phyloP scores from a whole-genome alignment of 164 flowering plant species.

The Liriodendron chinense region DNA sequence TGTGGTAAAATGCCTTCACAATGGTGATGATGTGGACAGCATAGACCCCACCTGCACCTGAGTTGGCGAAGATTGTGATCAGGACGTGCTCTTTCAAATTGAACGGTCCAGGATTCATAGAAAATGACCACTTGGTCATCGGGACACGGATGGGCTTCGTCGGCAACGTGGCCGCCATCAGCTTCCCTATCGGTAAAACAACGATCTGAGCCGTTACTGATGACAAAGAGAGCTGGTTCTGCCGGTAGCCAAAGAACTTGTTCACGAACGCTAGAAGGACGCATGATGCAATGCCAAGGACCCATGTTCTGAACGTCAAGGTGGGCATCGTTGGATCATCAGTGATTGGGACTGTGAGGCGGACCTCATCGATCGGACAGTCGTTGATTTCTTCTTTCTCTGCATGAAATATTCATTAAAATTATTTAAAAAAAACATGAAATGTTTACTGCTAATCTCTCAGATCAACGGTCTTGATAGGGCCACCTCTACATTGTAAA shows the following conservation, averaged over 20 bases:
- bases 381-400: conserved; percentile 4
- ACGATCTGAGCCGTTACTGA: conserved; percentile 9
- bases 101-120: conserved; percentile 20
- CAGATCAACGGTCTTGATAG: no score
- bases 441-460: no score
- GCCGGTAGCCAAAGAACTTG: conserved; percentile 11
- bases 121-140: conserved; percentile 34
- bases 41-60: conserved; percentile 45
- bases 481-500: no score
- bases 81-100: conserved; percentile 13
- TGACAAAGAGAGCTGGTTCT: neutral
- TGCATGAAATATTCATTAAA: neutral
- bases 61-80: conserved; percentile 13
- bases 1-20: conserved; percentile 57
- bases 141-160: conserved; percentile 26
- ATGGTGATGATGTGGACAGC: conserved; percentile 53
- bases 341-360: conserved; percentile 11
- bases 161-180: conserved; percentile 61
- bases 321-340: conserved; percentile 13
- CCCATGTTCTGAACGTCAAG: conserved; percentile 17
- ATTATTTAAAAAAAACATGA: neutral
- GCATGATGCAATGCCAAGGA: conserved; percentile 8
- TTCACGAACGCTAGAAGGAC: conserved; percentile 6
- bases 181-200: conserved; percentile 8
- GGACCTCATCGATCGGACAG: conserved; percentile 12